A percentile compares a stretch with the other conserved stretches of the same genome.
Evolutionary conservation across 2,329 filamentous ascomycete genomes (phyloP).

Genomic region (Nannizzia gypsea): DNA sequence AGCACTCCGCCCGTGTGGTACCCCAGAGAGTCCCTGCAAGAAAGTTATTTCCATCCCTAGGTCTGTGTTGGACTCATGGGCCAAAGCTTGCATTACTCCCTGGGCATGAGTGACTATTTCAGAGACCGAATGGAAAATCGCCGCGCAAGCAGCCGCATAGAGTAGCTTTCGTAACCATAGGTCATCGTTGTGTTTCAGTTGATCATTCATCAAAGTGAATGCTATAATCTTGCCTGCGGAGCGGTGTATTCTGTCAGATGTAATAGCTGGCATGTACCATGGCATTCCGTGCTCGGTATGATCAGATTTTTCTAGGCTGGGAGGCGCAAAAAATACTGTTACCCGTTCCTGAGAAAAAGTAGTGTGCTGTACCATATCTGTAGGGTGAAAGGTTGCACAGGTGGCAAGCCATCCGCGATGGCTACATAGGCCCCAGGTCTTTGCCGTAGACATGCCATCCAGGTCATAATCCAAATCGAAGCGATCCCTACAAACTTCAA

Average conservation of each 20-base stretch:
- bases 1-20: neutral
- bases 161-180: slow-evolving; percentile 22
- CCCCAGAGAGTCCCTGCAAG: slow-evolving; percentile 12
- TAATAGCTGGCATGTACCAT: slow-evolving; percentile 12
- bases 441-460: slow-evolving; percentile 38
- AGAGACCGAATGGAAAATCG: slow-evolving; percentile 20
- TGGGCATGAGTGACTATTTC: slow-evolving; percentile 19
- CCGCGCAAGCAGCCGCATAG: slow-evolving; percentile 28
- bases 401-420: slow-evolving; percentile 36
- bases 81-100: slow-evolving; percentile 20
- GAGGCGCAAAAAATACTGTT: slow-evolving; percentile 27
- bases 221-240: slow-evolving; percentile 19
- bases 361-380: slow-evolving; percentile 46
- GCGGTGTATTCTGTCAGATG: slow-evolving; percentile 12
- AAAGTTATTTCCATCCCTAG: slow-evolving; percentile 24
- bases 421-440: slow-evolving; percentile 42
- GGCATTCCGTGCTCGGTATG: slow-evolving; percentile 12
- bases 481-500: slow-evolving; percentile 26
- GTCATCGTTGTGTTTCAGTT: slow-evolving; percentile 13
- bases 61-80: slow-evolving; percentile 20
- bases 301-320: slow-evolving; percentile 12
- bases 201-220: slow-evolving; percentile 20
- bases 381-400: slow-evolving; percentile 44
- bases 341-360: slow-evolving; percentile 37
- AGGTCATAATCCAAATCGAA: slow-evolving; percentile 43